phyloP scores from a whole-genome alignment of 495 filamentous ascomycete species.

The Lentithecium fluviatile region DNA sequence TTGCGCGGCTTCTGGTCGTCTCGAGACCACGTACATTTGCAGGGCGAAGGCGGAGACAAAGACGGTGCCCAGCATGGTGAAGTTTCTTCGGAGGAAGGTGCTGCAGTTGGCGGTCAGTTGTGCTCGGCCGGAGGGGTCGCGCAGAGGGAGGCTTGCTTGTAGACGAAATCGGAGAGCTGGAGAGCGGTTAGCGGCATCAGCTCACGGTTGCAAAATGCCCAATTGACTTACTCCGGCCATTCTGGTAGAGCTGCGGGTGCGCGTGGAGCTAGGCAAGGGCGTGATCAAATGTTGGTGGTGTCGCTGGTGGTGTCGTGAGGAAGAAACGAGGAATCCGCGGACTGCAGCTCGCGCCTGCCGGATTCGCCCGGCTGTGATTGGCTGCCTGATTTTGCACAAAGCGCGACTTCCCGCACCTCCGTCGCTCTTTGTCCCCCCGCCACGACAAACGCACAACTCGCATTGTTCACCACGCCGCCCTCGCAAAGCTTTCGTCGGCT shows the following conservation, averaged over 20 bases:
- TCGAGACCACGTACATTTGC: slow-evolving; percentile 68
- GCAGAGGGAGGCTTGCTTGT: slow-evolving; percentile 68
- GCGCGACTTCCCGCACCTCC: neutral
- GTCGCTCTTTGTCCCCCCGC: slow-evolving; percentile 32
- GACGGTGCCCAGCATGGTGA: slow-evolving; percentile 77
- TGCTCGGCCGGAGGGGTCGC: slow-evolving; percentile 13
- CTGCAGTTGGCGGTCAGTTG: slow-evolving; percentile 52
- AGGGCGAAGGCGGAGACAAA: slow-evolving; percentile 87
- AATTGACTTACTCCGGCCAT: slow-evolving; percentile 55
- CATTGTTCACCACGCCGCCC: too few species aligned
- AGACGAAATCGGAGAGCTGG: slow-evolving; percentile 63
- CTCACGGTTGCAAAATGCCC: neutral
- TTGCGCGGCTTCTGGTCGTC: slow-evolving; percentile 2
- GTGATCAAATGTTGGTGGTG: slow-evolving; percentile 10
- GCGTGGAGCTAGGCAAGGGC: slow-evolving; percentile 6
- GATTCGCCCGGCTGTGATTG: neutral
- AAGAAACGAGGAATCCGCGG: neutral
- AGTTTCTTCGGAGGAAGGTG: slow-evolving; percentile 79
- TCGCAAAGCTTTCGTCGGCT: too few species aligned
- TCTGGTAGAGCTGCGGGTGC: slow-evolving; percentile 37
- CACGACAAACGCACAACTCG: neutral
- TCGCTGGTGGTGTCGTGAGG: slow-evolving; percentile 13
- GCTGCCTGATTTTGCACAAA: too few species aligned
- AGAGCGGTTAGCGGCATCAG: slow-evolving; percentile 38
- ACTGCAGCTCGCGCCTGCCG: slow-evolving; percentile 1